These are phyloP conservation scores for Mycena galericulata DNA, from an alignment of 768 basidiomycete species.

Conservation along the genomic window DNA sequence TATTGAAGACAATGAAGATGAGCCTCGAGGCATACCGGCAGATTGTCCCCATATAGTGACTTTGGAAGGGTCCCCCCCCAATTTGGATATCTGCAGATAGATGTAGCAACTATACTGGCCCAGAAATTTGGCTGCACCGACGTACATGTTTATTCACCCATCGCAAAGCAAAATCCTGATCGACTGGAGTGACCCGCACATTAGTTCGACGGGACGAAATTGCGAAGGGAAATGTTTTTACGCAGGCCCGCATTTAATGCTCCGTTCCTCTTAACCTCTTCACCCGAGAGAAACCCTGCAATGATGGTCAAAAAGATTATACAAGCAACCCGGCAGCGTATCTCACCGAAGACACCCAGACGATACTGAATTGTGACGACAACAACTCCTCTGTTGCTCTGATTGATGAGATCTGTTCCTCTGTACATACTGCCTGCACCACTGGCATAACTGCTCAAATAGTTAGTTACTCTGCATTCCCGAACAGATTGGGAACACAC, in stretches of 20 bases:
- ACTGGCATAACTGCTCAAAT: not conserved
- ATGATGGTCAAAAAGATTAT: not conserved
- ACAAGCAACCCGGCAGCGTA: not conserved
- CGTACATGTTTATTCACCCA: slow-evolving; percentile 47
- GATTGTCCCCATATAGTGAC: slow-evolving; percentile 41
- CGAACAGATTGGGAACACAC: slow-evolving; percentile 5
- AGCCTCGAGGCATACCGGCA: slow-evolving; percentile 18
- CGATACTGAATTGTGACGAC: no score
- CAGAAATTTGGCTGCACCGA: not conserved
- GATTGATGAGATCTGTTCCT: slow-evolving; percentile 16
- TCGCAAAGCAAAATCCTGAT: slow-evolving; percentile 43
- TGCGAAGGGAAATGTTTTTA: no score
- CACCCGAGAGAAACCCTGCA: slow-evolving; percentile 45
- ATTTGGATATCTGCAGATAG: slow-evolving; percentile 22
- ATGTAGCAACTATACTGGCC: slow-evolving; percentile 7
- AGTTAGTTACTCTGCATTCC: not conserved
- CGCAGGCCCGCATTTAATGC: no score
- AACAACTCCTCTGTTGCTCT: slow-evolving; percentile 1
- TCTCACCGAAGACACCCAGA: slow-evolving; percentile 14
- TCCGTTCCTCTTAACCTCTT: slow-evolving; percentile 40
- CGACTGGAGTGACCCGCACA: no score
- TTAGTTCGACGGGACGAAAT: no score
- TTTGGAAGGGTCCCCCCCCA: no score
- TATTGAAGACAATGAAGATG: not conserved
- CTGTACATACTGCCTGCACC: slow-evolving; percentile 13